Base-by-base conservation (phyloP, 768 basidiomycete genomes). In the Kockovaella imperatae region DNA sequence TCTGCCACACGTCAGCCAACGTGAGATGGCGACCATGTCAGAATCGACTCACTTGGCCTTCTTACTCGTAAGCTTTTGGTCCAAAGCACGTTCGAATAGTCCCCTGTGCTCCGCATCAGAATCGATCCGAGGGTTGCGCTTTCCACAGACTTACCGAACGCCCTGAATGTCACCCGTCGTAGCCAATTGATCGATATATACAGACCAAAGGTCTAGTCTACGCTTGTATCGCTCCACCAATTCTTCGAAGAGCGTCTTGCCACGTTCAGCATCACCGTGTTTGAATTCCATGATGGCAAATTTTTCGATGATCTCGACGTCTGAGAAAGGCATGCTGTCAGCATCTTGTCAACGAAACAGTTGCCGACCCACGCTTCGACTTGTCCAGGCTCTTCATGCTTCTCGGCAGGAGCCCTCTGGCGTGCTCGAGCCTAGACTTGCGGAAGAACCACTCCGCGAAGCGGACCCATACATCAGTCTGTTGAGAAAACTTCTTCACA, bases 161-260 rank as follows among this genome's bases (percentile, higher is more conserved):
- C 78, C 81, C 60, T 84, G 83, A 23, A 95, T 82, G 69, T 93
- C 83, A 13, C 77, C 74, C 69, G 84, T 83, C 26, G 78, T 77
- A 4, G 82, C 83, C 67, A 97, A 87, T 84, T 95, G 91, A 69
- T 99, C 95, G 72, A 96, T 83, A 72, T 99, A 99, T 42, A 96
- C 75, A 32, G 83, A 85, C 93, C 95, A 97, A 41, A 96, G 74
- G 63, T 97, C 90, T 78, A 90, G 84, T 47, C 88, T 80, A 72
- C 91, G 96, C 3, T 89, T 84, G 74, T 96, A 89, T 13, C 86
- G 87, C 72, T 95, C 91, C 35, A 97, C 75, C 55, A 99, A 87
- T 35, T 93, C 95, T 67, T 97, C 93, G 52, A 95, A 96, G 42
- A 99, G 77, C 0, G 93, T 99, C 67, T 85, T 86, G 24, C 91